Evolutionary conservation across 208 protist species (phyloP).

Genomic region (Entamoeba dispar): DNA sequence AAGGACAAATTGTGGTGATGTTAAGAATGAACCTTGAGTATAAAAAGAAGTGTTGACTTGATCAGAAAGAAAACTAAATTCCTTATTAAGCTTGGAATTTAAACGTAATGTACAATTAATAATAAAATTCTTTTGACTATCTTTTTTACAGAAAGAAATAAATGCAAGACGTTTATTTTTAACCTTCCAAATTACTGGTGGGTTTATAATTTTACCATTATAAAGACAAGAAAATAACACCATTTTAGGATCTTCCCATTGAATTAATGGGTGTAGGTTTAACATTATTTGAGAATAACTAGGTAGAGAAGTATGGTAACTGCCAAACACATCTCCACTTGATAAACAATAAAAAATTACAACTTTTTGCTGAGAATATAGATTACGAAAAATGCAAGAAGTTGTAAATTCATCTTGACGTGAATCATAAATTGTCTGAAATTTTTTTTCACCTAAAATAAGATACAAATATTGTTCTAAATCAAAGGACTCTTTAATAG

Average conservation of each 20-base stretch:
- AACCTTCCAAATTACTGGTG: neutral
- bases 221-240: neutral
- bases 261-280: neutral
- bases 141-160: neutral
- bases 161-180: neutral
- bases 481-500: no score
- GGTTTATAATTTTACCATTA: neutral
- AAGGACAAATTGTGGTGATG: no score
- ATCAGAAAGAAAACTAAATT: no score
- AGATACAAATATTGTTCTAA: no score
- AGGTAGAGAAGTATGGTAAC: neutral
- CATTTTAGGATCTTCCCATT: neutral
- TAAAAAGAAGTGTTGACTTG: no score
- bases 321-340: neutral
- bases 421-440: neutral
- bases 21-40: no score
- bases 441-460: neutral
- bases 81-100: no score
- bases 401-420: neutral
- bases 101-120: neutral
- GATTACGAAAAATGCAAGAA: neutral
- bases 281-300: neutral
- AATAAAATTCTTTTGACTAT: neutral
- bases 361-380: neutral
- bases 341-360: neutral